These are phyloP conservation scores for Aspergillus saccharolyticus DNA, from an alignment of 495 filamentous ascomycete genomes.

Conservation along the genomic window DNA sequence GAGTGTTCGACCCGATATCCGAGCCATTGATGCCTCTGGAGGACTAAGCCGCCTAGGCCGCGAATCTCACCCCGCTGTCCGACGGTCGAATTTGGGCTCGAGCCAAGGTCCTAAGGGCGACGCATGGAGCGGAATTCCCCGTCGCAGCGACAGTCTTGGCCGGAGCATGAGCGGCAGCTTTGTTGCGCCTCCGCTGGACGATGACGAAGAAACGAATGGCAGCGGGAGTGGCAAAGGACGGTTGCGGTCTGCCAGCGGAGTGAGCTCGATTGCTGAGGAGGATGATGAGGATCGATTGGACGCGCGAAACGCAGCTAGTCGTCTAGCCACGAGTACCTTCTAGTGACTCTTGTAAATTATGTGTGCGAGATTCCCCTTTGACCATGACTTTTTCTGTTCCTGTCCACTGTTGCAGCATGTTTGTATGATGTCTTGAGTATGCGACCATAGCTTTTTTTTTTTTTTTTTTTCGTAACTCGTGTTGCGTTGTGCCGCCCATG, in stretches of 20 bases:
- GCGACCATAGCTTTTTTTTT: background rate
- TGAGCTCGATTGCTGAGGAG: conserved; percentile 63
- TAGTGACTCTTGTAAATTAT: conserved; percentile 37
- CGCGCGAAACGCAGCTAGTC: conserved; percentile 88
- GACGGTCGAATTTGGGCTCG: conserved; percentile 71
- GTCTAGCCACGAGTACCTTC: conserved; percentile 91
- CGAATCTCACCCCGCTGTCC: conserved; percentile 71
- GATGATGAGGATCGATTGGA: conserved; percentile 93
- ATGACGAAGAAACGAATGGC: conserved; percentile 41
- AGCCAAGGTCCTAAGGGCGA: conserved; percentile 95
- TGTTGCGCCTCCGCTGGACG: conserved; percentile 31
- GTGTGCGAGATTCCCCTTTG: conserved; percentile 24
- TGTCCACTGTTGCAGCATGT: conserved; percentile 1
- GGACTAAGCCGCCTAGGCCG: conserved; percentile 84
- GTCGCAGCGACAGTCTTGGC: conserved; percentile 69
- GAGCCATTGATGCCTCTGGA: conserved; percentile 84
- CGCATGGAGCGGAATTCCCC: conserved; percentile 91
- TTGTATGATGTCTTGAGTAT: background rate
- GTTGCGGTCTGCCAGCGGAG: conserved; percentile 57
- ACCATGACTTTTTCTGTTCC: conserved; percentile 7
- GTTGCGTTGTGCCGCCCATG: background rate
- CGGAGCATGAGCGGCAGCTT: conserved; percentile 74
- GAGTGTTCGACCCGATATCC: conserved; percentile 84
- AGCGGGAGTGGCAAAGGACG: conserved; percentile 42
- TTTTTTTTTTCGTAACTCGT: too few species aligned